Percentiles rank a stretch among this genome's conserved stretches.
Conservation (phyloP, 2,329 filamentous ascomycete species). For the Penicillium brasilianum region DNA sequence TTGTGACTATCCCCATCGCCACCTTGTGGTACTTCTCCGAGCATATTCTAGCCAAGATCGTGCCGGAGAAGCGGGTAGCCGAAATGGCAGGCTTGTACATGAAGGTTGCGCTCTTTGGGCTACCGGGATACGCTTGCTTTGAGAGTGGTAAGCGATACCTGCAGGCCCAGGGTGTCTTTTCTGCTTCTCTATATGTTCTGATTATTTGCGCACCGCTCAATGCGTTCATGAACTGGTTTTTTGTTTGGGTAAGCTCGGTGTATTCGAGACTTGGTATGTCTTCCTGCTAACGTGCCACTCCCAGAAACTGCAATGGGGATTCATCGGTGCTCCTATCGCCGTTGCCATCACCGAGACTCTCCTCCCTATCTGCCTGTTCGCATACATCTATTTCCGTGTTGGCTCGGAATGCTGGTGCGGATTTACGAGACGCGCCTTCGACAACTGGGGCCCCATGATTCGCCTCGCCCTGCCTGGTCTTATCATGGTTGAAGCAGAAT, state of each 20-base stretch:
- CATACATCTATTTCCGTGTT: constrained; percentile 74
- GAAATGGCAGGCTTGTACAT: constrained; percentile 74
- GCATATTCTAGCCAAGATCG: constrained; percentile 66
- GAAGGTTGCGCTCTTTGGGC: constrained; percentile 70
- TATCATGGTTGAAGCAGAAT: constrained; percentile 93
- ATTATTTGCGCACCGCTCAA: constrained; percentile 83
- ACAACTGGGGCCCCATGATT: constrained; percentile 84
- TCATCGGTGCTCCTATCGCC: constrained; percentile 79
- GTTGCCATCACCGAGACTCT: constrained; percentile 76
- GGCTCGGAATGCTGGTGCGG: constrained; percentile 82
- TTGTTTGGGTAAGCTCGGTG: constrained; percentile 67
- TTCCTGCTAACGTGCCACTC: not conserved
- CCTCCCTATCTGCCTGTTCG: constrained; percentile 72
- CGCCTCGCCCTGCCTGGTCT: constrained; percentile 85
- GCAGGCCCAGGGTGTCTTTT: constrained; percentile 87
- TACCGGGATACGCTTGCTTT: constrained; percentile 76
- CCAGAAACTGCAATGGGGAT: constrained; percentile 65
- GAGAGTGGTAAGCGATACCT: constrained; percentile 84
- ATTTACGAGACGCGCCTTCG: constrained; percentile 70
- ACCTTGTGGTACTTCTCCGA: constrained; percentile 73
- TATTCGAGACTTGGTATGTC: not conserved
- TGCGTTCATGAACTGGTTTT: constrained; percentile 77
- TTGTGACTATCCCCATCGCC: constrained; percentile 73
- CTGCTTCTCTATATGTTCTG: constrained; percentile 80
- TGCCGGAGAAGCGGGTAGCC: constrained; percentile 74